Percentiles rank a stretch among this genome's conserved stretches.
These are phyloP conservation scores for Tephrocybe sp. DNA, from an alignment of 768 basidiomycete species.

Conservation along the genomic window DNA sequence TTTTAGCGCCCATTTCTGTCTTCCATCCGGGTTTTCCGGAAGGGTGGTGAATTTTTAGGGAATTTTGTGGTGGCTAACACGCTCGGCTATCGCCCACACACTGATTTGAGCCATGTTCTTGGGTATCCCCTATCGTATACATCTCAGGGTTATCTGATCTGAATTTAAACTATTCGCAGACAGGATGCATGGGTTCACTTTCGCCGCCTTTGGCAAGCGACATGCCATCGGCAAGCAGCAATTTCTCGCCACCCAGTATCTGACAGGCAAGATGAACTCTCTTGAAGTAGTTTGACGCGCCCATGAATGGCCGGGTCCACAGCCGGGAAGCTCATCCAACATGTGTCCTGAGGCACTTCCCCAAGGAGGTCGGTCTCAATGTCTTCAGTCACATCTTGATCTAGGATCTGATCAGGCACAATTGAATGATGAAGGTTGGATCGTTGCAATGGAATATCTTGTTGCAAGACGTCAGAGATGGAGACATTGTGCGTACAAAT, in stretches of 20 bases:
- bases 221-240: neutral
- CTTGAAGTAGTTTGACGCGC: neutral
- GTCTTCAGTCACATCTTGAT: conserved; percentile 14
- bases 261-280: neutral
- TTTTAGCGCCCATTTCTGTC: neutral
- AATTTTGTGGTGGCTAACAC: neutral
- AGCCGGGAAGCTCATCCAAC: neutral
- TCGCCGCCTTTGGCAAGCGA: neutral
- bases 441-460: neutral
- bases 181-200: neutral
- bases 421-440: neutral
- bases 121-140: neutral
- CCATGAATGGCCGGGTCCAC: neutral
- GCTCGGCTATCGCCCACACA: conserved; percentile 7
- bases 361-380: neutral
- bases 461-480: neutral
- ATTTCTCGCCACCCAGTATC: neutral
- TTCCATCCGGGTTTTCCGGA: conserved; percentile 14
- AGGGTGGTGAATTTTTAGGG: neutral
- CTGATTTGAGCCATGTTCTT: conserved; percentile 4
- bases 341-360: neutral
- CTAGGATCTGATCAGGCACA: conserved; percentile 16
- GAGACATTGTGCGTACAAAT: neutral
- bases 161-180: neutral
- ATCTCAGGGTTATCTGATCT: conserved; percentile 1